Conservation (phyloP, 139 green algal species). For the Chlamydomonas asymmetrica region DNA sequence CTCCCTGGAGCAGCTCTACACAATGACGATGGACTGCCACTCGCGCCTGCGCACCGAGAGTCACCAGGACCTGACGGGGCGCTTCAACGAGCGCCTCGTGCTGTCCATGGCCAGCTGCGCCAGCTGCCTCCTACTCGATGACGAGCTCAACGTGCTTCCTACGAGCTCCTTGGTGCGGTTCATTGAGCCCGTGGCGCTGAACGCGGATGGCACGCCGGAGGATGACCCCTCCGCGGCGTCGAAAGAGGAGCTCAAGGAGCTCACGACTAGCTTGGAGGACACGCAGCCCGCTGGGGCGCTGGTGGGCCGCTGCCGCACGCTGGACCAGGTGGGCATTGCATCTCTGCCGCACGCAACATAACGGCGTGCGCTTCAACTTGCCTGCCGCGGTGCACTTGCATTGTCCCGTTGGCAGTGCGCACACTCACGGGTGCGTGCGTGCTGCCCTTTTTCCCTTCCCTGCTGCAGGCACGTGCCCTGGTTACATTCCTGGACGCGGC, state of each 20-base stretch:
- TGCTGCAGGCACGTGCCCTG: constrained; percentile 92
- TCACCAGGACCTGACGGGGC: constrained; percentile 72
- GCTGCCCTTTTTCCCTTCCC: constrained; percentile 69
- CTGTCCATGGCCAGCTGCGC: constrained; percentile 85
- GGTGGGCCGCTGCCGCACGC: constrained; percentile 46
- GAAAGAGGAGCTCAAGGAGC: constrained; percentile 79
- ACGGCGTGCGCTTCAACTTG: no score
- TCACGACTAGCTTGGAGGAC: constrained; percentile 78
- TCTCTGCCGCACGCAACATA: no score
- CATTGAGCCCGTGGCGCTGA: constrained; percentile 65
- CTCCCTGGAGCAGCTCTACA: constrained; percentile 93
- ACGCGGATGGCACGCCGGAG: constrained; percentile 53
- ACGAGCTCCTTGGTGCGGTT: constrained; percentile 64
- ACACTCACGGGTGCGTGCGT: constrained; percentile 58
- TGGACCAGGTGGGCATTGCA: no score
- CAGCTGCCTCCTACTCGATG: constrained; percentile 93
- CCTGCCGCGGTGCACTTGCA: not conserved
- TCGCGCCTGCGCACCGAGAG: constrained; percentile 87
- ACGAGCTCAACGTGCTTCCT: constrained; percentile 98
- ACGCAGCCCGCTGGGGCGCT: constrained; percentile 58
- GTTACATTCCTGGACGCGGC: constrained; percentile 96
- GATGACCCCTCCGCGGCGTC: constrained; percentile 47
- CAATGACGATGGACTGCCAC: constrained; percentile 97
- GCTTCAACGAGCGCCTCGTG: constrained; percentile 98
- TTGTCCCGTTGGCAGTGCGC: constrained; percentile 66